phyloP scores from a whole-genome alignment of 257 asterid species.

The Parsonsia alboflavescens region DNA sequence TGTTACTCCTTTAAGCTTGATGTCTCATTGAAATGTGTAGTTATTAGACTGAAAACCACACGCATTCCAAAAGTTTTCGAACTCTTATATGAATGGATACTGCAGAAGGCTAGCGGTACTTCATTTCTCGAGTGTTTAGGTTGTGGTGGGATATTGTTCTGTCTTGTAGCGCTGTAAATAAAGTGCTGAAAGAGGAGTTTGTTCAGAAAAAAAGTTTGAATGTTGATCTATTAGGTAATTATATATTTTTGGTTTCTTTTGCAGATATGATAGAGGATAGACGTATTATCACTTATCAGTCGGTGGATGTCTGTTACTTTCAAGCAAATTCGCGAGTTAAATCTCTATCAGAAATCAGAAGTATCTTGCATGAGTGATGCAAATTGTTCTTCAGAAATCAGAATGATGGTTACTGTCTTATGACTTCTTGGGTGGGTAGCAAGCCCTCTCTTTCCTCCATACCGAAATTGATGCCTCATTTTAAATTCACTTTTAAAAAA shows the following conservation, averaged over 20 bases:
- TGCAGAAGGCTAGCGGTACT: slow-evolving; percentile 3
- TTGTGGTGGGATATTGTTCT: slow-evolving; percentile 4
- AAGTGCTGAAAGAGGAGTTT: neutral
- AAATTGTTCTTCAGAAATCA: no score
- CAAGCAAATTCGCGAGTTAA: neutral
- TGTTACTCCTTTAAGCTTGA: slow-evolving; percentile 3
- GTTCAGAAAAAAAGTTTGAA: neutral
- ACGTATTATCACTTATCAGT: neutral
- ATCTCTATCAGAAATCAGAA: neutral
- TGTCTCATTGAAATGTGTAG: slow-evolving; percentile 17
- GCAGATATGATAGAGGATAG: neutral
- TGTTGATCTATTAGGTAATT: neutral
- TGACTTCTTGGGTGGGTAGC: no score
- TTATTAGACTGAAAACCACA: slow-evolving; percentile 20
- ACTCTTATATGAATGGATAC: neutral
- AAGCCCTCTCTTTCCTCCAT: no score
- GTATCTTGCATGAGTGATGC: neutral
- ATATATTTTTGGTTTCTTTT: neutral
- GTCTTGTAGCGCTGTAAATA: slow-evolving; percentile 17
- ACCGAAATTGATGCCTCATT: no score
- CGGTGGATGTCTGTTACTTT: neutral
- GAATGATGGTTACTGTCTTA: no score
- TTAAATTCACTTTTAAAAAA: no score
- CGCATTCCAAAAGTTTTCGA: slow-evolving; percentile 15
- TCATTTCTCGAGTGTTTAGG: slow-evolving; percentile 6